A percentile compares a stretch with the other conserved stretches of the same genome.
These are phyloP conservation scores for Apiospora marii DNA, from an alignment of 2,329 filamentous ascomycete species.

Conservation along the genomic window DNA sequence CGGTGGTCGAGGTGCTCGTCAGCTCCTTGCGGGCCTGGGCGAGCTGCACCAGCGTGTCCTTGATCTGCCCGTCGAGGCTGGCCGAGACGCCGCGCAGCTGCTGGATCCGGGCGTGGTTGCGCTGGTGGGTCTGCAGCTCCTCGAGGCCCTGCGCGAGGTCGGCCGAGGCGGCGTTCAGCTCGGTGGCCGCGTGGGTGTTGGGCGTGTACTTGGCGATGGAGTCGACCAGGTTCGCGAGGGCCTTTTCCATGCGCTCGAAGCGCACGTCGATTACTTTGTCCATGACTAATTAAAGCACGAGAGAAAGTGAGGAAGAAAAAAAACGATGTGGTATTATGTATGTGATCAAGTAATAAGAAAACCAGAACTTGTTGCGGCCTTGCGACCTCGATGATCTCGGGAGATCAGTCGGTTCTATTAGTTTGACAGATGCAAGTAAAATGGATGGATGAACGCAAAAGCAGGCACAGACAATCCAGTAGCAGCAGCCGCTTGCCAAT, in stretches of 20 bases:
- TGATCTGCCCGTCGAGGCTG: conserved; percentile 75
- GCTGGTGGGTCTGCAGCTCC: conserved; percentile 77
- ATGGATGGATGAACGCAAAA: neutral
- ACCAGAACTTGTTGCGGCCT: neutral
- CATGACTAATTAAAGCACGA: conserved; percentile 47
- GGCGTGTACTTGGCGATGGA: conserved; percentile 86
- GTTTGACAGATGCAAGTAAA: neutral
- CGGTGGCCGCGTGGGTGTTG: conserved; percentile 69
- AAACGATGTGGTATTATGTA: neutral
- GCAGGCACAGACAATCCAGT: neutral
- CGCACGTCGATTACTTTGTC: conserved; percentile 67
- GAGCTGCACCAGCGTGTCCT: conserved; percentile 72
- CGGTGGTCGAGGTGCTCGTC: conserved; percentile 66
- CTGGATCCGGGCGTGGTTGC: conserved; percentile 74
- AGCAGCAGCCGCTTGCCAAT: neutral
- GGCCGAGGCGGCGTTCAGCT: conserved; percentile 75
- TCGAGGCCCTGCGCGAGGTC: conserved; percentile 72
- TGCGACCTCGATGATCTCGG: neutral
- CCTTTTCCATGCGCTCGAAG: conserved; percentile 72
- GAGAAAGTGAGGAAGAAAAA: too few species aligned
- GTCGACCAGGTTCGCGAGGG: conserved; percentile 74
- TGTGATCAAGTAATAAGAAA: neutral
- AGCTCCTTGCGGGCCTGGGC: conserved; percentile 78
- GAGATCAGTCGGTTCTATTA: neutral
- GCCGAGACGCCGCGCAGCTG: conserved; percentile 71